phyloP scores from a whole-genome alignment of 805 yeast genomes.

The Candida maris region DNA sequence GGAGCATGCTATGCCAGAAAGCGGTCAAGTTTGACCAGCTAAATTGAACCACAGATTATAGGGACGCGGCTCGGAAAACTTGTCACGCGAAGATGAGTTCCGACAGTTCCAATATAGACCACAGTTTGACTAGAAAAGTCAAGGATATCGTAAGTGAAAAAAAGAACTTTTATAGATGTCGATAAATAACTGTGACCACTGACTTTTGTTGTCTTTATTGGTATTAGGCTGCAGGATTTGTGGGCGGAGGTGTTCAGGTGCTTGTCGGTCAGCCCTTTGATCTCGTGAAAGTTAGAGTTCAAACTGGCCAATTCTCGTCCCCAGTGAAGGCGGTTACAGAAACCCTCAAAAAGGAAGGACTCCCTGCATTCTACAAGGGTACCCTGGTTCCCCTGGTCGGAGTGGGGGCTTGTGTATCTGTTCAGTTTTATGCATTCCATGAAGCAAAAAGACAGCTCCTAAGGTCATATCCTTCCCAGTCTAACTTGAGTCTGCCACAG shows the following conservation, averaged over 20 bases:
- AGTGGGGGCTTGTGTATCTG: constrained; percentile 65
- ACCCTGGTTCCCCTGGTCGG: constrained; percentile 68
- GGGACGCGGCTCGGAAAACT: too few relatives aligned
- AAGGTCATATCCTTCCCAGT: constrained; percentile 22
- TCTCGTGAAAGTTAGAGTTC: constrained; percentile 64
- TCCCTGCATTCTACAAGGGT: constrained; percentile 61
- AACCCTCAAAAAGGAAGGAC: constrained; percentile 57
- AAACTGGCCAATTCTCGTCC: constrained; percentile 60
- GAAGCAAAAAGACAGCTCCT: constrained; percentile 60
- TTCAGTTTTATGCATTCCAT: constrained; percentile 69
- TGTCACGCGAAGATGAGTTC: constrained; percentile 1
- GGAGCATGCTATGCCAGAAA: too few relatives aligned
- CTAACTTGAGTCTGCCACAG: constrained; percentile 46
- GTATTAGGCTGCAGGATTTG: constrained; percentile 49
- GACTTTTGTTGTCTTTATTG: too few relatives aligned
- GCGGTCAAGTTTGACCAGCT: too few relatives aligned
- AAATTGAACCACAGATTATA: too few relatives aligned
- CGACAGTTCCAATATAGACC: constrained; percentile 23
- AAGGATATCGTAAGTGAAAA: constrained; percentile 43
- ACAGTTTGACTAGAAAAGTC: constrained; percentile 40
- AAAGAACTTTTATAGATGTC: too few relatives aligned
- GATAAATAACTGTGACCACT: too few relatives aligned
- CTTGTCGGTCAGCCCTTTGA: constrained; percentile 67
- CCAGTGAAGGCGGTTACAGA: constrained; percentile 49
- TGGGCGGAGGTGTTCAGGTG: constrained; percentile 54